phyloP scores from a whole-genome alignment of 805 yeast genomes.

The Kodamaea restingae region DNA sequence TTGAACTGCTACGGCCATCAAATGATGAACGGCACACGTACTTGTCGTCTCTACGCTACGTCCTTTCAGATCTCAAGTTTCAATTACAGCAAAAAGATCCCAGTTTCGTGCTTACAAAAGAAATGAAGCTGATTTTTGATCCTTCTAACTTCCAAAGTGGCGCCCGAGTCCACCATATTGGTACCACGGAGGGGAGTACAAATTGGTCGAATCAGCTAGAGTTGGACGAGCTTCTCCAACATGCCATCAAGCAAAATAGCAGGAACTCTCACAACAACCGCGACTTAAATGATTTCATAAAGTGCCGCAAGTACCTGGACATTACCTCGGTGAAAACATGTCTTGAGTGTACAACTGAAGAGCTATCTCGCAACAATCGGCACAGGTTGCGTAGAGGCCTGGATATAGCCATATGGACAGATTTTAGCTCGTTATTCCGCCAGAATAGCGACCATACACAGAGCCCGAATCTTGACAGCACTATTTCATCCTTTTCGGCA shows the following conservation, averaged over 20 bases:
- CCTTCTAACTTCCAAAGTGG: conserved; percentile 5
- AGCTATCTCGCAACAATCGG: background rate
- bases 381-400: background rate
- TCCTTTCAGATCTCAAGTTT: conserved; percentile 55
- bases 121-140: conserved; percentile 9
- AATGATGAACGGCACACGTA: conserved; percentile 21
- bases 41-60: conserved; percentile 46
- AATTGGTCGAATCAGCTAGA: conserved; percentile 30
- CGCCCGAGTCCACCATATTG: conserved; percentile 11
- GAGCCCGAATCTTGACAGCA: too few relatives aligned
- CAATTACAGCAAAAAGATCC: conserved; percentile 44
- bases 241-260: conserved; percentile 23
- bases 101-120: conserved; percentile 6
- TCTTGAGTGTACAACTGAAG: background rate
- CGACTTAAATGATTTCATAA: background rate
- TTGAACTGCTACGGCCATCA: background rate
- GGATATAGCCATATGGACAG: background rate
- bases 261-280: background rate
- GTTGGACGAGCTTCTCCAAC: conserved; percentile 27
- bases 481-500: too few relatives aligned
- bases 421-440: background rate
- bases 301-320: background rate
- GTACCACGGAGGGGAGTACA: conserved; percentile 18
- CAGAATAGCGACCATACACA: too few relatives aligned
- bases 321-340: background rate